Evolutionary conservation across 768 basidiomycete genomes (phyloP).

Genomic region (Obba rivulosa): DNA sequence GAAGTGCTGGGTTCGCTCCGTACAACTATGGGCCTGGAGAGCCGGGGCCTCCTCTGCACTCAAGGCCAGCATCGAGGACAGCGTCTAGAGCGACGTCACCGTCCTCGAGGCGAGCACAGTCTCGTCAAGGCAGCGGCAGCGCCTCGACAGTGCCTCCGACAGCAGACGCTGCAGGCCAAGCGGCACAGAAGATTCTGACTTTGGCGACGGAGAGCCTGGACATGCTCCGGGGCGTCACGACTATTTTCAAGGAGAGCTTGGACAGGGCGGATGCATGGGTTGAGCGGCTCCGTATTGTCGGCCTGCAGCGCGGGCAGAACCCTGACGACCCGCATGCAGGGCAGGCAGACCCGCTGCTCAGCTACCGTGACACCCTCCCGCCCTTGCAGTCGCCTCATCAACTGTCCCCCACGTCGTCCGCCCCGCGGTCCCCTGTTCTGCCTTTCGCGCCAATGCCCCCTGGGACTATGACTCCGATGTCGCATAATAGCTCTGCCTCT

Average conservation of each 20-base stretch:
- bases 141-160: slow-evolving; percentile 25
- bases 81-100: slow-evolving; percentile 25
- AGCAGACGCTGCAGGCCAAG: slow-evolving; percentile 56
- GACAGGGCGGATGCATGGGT: slow-evolving; percentile 92
- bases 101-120: slow-evolving; percentile 13
- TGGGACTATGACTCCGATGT: slow-evolving; percentile 3
- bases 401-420: neutral
- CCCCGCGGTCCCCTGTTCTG: neutral
- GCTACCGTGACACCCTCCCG: slow-evolving; percentile 9
- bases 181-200: slow-evolving; percentile 76
- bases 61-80: slow-evolving; percentile 16
- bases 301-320: slow-evolving; percentile 53
- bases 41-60: slow-evolving; percentile 20
- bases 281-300: slow-evolving; percentile 71
- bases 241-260: slow-evolving; percentile 81
- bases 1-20: slow-evolving; percentile 12
- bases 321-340: neutral
- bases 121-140: slow-evolving; percentile 21
- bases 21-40: slow-evolving; percentile 26
- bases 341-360: slow-evolving; percentile 11
- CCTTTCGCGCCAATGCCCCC: slow-evolving; percentile 1
- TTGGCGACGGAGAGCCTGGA: slow-evolving; percentile 90
- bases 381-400: neutral
- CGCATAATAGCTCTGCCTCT: slow-evolving; percentile 4
- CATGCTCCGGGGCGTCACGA: slow-evolving; percentile 87